These are phyloP conservation scores for Chaetomium fimeti DNA, from an alignment of 495 filamentous ascomycete species.

Conservation along the genomic window DNA sequence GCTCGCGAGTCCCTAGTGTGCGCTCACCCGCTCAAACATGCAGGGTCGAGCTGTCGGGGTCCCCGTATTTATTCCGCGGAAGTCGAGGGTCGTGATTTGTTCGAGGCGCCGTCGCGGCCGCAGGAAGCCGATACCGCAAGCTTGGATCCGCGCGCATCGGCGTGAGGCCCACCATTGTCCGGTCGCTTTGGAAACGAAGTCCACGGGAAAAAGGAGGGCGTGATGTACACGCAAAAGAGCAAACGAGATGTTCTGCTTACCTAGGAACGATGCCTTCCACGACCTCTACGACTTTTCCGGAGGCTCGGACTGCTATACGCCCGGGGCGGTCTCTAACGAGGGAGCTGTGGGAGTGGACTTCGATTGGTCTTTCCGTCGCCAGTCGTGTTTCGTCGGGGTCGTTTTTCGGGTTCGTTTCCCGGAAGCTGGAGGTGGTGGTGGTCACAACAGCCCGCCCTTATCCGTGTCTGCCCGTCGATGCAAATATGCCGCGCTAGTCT, in stretches of 20 bases:
- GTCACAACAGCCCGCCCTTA: conserved; percentile 5
- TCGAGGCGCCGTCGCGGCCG: conserved; percentile 17
- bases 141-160: not conserved
- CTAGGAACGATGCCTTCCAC: not conserved
- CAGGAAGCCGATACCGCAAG: conserved; percentile 11
- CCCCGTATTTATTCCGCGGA: conserved; percentile 27
- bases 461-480: conserved; percentile 22
- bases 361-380: conserved; percentile 7
- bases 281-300: not conserved
- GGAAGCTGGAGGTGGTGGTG: not conserved
- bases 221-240: conserved; percentile 6
- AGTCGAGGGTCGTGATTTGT: conserved; percentile 26
- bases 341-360: not conserved
- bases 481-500: conserved; percentile 27
- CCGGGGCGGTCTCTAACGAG: not conserved
- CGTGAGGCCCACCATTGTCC: not conserved
- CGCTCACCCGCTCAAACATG: not conserved
- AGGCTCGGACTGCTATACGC: not conserved
- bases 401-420: not conserved
- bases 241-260: conserved; percentile 17
- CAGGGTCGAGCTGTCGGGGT: conserved; percentile 23
- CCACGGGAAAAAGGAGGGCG: not conserved
- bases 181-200: not conserved
- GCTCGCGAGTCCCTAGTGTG: conserved; percentile 2
- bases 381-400: not conserved